A percentile compares a stretch with the other conserved stretches of the same genome.
These are phyloP conservation scores for Globisporangium mamillatum DNA, from an alignment of 352 stramenopile species.

Conservation along the genomic window DNA sequence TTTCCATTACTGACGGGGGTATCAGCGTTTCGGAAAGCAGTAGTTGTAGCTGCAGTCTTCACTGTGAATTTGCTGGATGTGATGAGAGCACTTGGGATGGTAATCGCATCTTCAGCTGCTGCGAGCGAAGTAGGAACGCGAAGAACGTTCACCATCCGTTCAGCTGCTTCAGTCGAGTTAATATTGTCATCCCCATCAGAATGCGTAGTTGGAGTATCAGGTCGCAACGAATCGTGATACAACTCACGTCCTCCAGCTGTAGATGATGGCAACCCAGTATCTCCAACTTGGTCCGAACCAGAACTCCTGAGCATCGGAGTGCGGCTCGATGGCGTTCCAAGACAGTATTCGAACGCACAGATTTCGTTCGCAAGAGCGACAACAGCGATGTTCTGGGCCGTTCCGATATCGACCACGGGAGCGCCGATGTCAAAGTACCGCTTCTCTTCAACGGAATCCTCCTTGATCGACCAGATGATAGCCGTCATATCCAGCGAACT, in stretches of 20 bases:
- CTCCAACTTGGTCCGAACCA: neutral
- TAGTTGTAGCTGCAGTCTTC: slow-evolving; percentile 23
- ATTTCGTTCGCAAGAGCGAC: slow-evolving; percentile 39
- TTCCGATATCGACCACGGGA: slow-evolving; percentile 42
- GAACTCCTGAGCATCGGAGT: neutral
- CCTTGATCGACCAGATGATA: slow-evolving; percentile 46
- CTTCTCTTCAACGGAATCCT: slow-evolving; percentile 35
- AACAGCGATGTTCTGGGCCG: slow-evolving; percentile 27
- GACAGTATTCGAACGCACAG: slow-evolving; percentile 22
- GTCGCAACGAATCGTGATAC: slow-evolving; percentile 2
- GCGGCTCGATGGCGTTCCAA: neutral
- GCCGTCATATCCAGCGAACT: slow-evolving; percentile 66
- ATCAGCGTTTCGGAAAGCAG: slow-evolving; percentile 3
- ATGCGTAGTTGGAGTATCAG: slow-evolving; percentile 14
- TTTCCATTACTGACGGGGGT: neutral
- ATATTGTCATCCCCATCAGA: neutral
- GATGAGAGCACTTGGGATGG: slow-evolving; percentile 22
- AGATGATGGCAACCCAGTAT: neutral
- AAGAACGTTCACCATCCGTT: slow-evolving; percentile 5
- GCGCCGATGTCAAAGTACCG: slow-evolving; percentile 62
- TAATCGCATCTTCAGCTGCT: slow-evolving; percentile 13
- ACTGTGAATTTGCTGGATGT: slow-evolving; percentile 19
- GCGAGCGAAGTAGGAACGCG: neutral
- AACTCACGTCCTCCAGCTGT: neutral
- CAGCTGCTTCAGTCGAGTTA: neutral